Percentiles rank a stretch among this genome's conserved stretches.
phyloP scores from a whole-genome alignment of 257 asterid genomes.

The Nicotiana tabacum region DNA sequence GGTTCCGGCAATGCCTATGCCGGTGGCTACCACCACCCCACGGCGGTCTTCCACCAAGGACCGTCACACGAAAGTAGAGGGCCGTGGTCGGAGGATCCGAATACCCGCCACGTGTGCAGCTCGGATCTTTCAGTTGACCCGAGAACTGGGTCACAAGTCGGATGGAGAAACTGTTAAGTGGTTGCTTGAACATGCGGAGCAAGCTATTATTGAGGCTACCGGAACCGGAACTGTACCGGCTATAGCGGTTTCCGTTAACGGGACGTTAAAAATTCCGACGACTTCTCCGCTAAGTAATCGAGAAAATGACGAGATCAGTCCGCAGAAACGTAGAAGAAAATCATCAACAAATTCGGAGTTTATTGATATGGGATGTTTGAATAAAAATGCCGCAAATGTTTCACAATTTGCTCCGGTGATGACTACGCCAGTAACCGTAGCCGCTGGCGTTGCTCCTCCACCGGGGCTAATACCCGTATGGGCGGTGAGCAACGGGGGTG shows the following conservation, averaged over 20 bases:
- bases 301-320: not conserved
- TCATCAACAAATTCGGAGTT: conserved; percentile 1
- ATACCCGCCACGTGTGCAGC: conserved; percentile 15
- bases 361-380: not conserved
- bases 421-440: not conserved
- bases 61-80: conserved; percentile 13
- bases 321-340: not conserved
- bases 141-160: conserved; percentile 11
- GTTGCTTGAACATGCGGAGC: conserved; percentile 13
- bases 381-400: not conserved
- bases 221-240: conserved; percentile 13
- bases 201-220: conserved; percentile 8
- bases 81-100: conserved; percentile 12
- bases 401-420: conserved; percentile 6
- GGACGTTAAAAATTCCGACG: conserved; percentile 6
- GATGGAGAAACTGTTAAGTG: conserved; percentile 16
- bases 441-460: not conserved
- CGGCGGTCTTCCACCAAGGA: conserved; percentile 7
- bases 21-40: not conserved
- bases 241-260: conserved; percentile 8
- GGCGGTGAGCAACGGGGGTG: not conserved
- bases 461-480: not conserved
- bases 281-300: not conserved
- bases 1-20: not conserved
- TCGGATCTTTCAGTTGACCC: conserved; percentile 12